Conservation (phyloP, 2,329 filamentous ascomycete species). For the Aureobasidium sp. region DNA sequence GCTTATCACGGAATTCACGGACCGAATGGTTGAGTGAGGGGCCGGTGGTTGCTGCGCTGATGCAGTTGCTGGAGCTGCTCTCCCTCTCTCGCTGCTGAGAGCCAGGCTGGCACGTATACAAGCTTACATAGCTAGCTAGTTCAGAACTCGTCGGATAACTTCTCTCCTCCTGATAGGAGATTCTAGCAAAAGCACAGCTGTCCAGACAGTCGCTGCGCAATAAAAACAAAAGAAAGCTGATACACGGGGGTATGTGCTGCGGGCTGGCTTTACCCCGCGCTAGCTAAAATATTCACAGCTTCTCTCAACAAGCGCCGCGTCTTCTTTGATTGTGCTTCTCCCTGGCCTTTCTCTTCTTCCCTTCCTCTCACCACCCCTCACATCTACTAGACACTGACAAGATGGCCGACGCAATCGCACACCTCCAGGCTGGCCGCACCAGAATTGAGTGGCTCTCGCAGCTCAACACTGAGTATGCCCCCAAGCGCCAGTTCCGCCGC, state of each 20-base stretch:
- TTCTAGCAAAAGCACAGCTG: background rate
- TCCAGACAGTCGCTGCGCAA: background rate
- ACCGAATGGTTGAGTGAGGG: slow-evolving; percentile 10
- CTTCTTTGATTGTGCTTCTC: background rate
- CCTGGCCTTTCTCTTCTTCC: background rate
- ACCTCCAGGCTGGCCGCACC: slow-evolving; percentile 67
- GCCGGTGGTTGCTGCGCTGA: background rate
- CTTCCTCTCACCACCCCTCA: slow-evolving; percentile 8
- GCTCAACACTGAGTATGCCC: slow-evolving; percentile 84
- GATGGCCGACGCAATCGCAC: slow-evolving; percentile 71
- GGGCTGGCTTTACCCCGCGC: background rate
- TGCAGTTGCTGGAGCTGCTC: background rate
- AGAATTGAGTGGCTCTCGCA: slow-evolving; percentile 62
- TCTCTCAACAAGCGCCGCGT: slow-evolving; percentile 2
- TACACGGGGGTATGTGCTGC: slow-evolving; percentile 10
- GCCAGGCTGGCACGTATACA: background rate
- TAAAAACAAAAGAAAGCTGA: slow-evolving; percentile 6
- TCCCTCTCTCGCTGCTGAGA: background rate
- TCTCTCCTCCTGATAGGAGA: background rate
- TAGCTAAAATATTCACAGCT: slow-evolving; percentile 6
- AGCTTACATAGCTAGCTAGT: too few species aligned
- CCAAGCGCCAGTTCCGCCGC: slow-evolving; percentile 83
- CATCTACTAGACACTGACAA: slow-evolving; percentile 3
- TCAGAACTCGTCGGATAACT: too few species aligned
- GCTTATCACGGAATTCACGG: slow-evolving; percentile 2